phyloP scores from a whole-genome alignment of 2,329 filamentous ascomycete genomes.

The Alternaria triticina region DNA sequence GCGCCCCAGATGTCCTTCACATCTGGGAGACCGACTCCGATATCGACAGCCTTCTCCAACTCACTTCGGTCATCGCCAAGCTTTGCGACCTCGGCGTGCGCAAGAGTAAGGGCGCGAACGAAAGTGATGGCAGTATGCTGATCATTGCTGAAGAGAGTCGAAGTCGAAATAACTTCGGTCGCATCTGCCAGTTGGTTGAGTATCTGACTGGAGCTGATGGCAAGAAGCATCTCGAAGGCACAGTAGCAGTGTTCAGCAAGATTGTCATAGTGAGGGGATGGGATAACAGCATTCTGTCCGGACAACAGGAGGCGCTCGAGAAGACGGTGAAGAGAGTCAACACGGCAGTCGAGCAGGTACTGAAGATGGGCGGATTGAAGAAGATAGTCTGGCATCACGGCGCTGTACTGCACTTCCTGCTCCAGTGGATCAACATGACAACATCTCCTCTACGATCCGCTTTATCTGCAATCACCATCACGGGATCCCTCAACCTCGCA shows the following conservation, averaged over 20 bases:
- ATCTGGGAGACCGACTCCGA: constrained; percentile 45
- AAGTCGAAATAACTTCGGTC: constrained; percentile 24
- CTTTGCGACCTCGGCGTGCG: constrained; percentile 31
- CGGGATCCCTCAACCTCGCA: constrained; percentile 27
- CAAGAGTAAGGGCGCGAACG: constrained; percentile 16
- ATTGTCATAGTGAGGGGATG: constrained; percentile 41
- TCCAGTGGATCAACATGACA: constrained; percentile 39
- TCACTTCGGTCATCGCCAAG: constrained; percentile 40
- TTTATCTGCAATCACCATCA: constrained; percentile 34
- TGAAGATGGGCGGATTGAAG: constrained; percentile 21
- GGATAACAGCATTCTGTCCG: constrained; percentile 19
- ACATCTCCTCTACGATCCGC: constrained; percentile 26
- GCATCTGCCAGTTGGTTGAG: constrained; percentile 37
- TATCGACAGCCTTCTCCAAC: constrained; percentile 39
- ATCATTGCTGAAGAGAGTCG: constrained; percentile 35
- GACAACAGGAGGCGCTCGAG: constrained; percentile 17
- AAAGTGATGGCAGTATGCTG: constrained; percentile 31
- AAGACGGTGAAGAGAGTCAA: constrained; percentile 33
- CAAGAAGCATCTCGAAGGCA: constrained; percentile 33
- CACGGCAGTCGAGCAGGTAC: constrained; percentile 26
- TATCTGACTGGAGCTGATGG: constrained; percentile 30
- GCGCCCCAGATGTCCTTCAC: constrained; percentile 31
- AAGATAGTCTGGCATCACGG: constrained; percentile 46
- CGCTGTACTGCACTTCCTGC: constrained; percentile 34
- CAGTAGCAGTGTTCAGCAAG: constrained; percentile 28